Conservation (phyloP, 164 flowering plant genomes). For the Tetrastigma voinierianum region DNA sequence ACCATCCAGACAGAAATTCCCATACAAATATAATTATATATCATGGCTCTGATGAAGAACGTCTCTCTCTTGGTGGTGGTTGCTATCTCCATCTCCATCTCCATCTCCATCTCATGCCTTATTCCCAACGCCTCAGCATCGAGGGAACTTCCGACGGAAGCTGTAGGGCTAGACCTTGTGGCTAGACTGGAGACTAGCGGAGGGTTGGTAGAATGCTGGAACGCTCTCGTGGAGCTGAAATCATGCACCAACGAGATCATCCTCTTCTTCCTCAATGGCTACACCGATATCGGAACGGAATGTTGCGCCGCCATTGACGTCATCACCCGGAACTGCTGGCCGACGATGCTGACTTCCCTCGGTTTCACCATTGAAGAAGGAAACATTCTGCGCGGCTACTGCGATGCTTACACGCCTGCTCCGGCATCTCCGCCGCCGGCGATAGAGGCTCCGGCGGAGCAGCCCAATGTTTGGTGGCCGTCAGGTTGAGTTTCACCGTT, state of each 20-base stretch:
- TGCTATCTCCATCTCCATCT: too few relatives aligned
- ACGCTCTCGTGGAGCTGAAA: slow-evolving; percentile 38
- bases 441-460: neutral
- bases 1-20: too few relatives aligned
- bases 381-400: slow-evolving; percentile 34
- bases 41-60: too few relatives aligned
- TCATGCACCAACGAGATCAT: slow-evolving; percentile 43
- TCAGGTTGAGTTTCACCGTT: too few relatives aligned
- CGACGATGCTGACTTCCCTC: slow-evolving; percentile 35
- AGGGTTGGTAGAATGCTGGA: slow-evolving; percentile 39
- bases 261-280: slow-evolving; percentile 33
- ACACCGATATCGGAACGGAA: slow-evolving; percentile 22
- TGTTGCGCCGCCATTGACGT: slow-evolving; percentile 37
- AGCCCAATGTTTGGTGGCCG: too few relatives aligned
- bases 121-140: neutral
- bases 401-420: slow-evolving; percentile 18
- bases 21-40: too few relatives aligned
- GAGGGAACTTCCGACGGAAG: neutral
- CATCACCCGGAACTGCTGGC: slow-evolving; percentile 45
- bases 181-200: slow-evolving; percentile 13
- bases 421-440: slow-evolving; percentile 3
- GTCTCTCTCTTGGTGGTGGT: too few relatives aligned
- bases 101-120: neutral
- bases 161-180: slow-evolving; percentile 2
- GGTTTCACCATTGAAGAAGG: slow-evolving; percentile 44